A percentile compares a stretch with the other conserved stretches of the same genome.
Conservation (phyloP, 2,329 filamentous ascomycete species). For the Microdochium bolleyi region DNA sequence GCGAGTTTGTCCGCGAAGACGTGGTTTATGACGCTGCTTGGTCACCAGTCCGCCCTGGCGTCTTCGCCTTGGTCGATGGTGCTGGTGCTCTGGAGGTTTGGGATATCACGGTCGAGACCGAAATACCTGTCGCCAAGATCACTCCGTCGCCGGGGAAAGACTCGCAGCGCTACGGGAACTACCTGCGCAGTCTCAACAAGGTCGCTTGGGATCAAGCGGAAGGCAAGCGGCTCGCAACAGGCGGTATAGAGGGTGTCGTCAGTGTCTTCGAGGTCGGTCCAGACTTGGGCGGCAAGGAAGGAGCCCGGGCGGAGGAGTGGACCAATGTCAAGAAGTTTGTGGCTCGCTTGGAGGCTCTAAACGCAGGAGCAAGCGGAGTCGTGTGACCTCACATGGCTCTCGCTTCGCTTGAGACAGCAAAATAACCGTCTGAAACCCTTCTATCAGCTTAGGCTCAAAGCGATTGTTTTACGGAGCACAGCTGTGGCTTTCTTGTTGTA, state of each 20-base stretch:
- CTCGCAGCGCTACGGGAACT: neutral
- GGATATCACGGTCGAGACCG: slow-evolving; percentile 87
- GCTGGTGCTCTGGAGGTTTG: slow-evolving; percentile 88
- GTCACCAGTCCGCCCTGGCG: slow-evolving; percentile 88
- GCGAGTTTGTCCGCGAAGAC: slow-evolving; percentile 90
- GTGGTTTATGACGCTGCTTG: slow-evolving; percentile 94
- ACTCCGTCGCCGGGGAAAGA: slow-evolving; percentile 47
- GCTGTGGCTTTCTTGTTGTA: neutral
- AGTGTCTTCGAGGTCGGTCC: slow-evolving; percentile 88
- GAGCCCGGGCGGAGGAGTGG: slow-evolving; percentile 83
- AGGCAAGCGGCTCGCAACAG: slow-evolving; percentile 79
- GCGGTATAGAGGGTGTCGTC: slow-evolving; percentile 83
- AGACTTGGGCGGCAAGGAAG: slow-evolving; percentile 77
- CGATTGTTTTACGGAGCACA: neutral
- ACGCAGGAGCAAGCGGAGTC: neutral
- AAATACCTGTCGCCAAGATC: slow-evolving; percentile 81
- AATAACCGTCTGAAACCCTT: neutral
- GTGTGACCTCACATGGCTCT: neutral
- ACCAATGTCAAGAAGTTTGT: slow-evolving; percentile 85
- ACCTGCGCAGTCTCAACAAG: slow-evolving; percentile 70
- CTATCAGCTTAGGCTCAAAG: neutral
- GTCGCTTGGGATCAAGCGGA: slow-evolving; percentile 89
- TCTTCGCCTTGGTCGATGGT: slow-evolving; percentile 92
- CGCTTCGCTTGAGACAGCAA: neutral
- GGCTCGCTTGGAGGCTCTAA: slow-evolving; percentile 58